A percentile compares a stretch with the other conserved stretches of the same genome.
phyloP scores from a whole-genome alignment of 208 protist genomes.

The Crithidia mellificae region DNA sequence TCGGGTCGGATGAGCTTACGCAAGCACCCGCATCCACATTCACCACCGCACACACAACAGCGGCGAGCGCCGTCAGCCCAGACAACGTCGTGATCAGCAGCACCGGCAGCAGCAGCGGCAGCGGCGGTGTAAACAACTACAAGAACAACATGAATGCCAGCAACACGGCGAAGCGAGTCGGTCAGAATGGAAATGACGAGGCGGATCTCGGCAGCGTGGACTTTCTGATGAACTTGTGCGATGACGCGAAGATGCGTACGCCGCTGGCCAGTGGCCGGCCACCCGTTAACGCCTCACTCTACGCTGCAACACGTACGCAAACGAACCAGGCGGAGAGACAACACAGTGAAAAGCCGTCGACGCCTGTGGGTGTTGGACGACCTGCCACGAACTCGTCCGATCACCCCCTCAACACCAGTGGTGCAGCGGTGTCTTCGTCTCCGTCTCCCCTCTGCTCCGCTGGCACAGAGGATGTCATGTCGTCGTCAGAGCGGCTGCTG shows the following conservation, averaged over 20 bases:
- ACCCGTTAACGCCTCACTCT: not conserved
- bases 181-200: not conserved
- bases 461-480: conserved; percentile 20
- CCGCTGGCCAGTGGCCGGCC: conserved; percentile 36
- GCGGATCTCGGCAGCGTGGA: conserved; percentile 47
- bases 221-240: conserved; percentile 67
- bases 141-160: no score
- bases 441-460: conserved; percentile 9
- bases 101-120: not conserved
- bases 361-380: not conserved
- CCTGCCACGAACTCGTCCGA: not conserved
- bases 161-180: not conserved
- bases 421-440: conserved; percentile 6
- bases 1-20: conserved; percentile 23
- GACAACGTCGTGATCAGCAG: no score
- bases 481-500: conserved; percentile 30
- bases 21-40: no score
- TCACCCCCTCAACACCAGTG: conserved; percentile 11
- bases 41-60: not conserved
- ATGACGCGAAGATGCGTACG: conserved; percentile 55
- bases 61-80: no score
- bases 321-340: not conserved
- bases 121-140: no score
- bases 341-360: not conserved
- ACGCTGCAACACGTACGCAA: not conserved